Conservation (phyloP, 2,329 filamentous ascomycete genomes). For the Penicillium sp. region DNA sequence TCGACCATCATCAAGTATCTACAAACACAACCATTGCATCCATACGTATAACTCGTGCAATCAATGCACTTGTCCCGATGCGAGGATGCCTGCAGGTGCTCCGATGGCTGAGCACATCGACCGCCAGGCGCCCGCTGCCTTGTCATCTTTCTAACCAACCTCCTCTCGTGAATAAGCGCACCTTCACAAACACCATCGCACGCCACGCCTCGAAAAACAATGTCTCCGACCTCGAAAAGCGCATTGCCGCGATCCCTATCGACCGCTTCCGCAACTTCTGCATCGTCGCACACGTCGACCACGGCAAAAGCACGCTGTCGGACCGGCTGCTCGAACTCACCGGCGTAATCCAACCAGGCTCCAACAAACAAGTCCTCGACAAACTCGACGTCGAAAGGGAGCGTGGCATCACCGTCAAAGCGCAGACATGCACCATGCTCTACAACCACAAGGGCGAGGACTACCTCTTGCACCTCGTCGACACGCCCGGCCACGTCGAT, state of each 20-base stretch:
- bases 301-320: slow-evolving; percentile 94
- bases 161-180: slow-evolving; percentile 13
- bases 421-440: slow-evolving; percentile 97
- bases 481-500: slow-evolving; percentile 96
- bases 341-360: slow-evolving; percentile 80
- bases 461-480: slow-evolving; percentile 90
- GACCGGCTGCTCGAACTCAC: slow-evolving; percentile 91
- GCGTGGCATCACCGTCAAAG: slow-evolving; percentile 96
- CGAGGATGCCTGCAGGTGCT: slow-evolving; percentile 46
- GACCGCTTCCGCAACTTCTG: slow-evolving; percentile 81
- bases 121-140: slow-evolving; percentile 21
- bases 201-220: slow-evolving; percentile 24
- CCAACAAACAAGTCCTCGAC: slow-evolving; percentile 93
- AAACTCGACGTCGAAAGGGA: slow-evolving; percentile 96
- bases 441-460: slow-evolving; percentile 82
- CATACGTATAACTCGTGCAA: background rate
- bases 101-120: slow-evolving; percentile 43
- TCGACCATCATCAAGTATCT: slow-evolving; percentile 15
- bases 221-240: slow-evolving; percentile 53
- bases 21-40: background rate
- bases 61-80: slow-evolving; percentile 37
- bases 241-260: slow-evolving; percentile 50
- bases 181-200: slow-evolving; percentile 30
- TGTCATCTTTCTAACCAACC: background rate
- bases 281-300: slow-evolving; percentile 97